These are phyloP conservation scores for Cucurbita moschata DNA, from an alignment of 306 rosid species.

Conservation along the genomic window DNA sequence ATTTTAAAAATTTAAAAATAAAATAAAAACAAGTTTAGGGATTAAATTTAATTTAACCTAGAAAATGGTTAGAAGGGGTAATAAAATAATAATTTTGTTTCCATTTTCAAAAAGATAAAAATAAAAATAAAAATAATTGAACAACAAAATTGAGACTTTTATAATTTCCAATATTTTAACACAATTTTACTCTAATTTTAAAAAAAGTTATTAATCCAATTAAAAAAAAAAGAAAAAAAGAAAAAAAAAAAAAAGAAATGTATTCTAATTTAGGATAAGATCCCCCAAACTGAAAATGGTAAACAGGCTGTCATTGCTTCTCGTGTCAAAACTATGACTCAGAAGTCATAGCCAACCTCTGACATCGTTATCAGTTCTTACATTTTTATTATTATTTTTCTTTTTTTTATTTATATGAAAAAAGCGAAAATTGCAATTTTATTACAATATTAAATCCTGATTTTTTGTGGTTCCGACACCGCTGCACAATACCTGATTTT, in stretches of 20 bases:
- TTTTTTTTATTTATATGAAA: background rate
- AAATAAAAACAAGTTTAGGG: too few relatives aligned
- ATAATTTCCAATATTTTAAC: too few relatives aligned
- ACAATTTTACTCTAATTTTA: too few relatives aligned
- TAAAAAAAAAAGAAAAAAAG: too few relatives aligned
- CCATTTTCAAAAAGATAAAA: too few relatives aligned
- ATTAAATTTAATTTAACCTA: too few relatives aligned
- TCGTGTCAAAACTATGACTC: background rate
- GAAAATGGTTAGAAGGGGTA: too few relatives aligned
- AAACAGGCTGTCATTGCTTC: constrained; percentile 5
- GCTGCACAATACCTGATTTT: background rate
- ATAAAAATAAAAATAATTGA: too few relatives aligned
- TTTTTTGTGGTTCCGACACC: background rate
- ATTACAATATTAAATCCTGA: background rate
- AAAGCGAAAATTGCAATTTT: background rate
- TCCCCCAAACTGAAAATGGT: background rate
- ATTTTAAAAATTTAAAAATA: too few relatives aligned
- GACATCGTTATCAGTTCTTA: background rate
- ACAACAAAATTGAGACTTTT: too few relatives aligned
- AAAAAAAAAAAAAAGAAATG: background rate
- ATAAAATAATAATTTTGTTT: too few relatives aligned
- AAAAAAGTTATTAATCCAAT: too few relatives aligned
- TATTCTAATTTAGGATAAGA: background rate
- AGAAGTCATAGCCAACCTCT: constrained; percentile 1
- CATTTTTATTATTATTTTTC: background rate